A percentile compares a stretch with the other conserved stretches of the same genome.
These are phyloP conservation scores for Ophiostoma montium DNA, from an alignment of 2,329 filamentous ascomycete species.

Conservation along the genomic window DNA sequence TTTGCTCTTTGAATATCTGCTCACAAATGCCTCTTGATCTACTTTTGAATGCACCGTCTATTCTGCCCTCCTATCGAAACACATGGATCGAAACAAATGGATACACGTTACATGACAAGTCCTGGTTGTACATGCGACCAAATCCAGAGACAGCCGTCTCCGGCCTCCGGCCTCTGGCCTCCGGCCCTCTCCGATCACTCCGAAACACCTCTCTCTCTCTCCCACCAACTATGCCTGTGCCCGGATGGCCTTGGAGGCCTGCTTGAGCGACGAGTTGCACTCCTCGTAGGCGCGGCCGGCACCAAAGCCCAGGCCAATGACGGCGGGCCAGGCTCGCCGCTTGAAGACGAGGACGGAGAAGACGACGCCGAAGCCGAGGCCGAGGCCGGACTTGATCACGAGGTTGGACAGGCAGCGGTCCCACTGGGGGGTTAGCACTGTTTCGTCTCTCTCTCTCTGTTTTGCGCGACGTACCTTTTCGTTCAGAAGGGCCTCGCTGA, in stretches of 20 bases:
- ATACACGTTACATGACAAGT: not conserved
- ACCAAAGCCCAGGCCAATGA: constrained; percentile 85
- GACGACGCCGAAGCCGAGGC: constrained; percentile 92
- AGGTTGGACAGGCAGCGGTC: constrained; percentile 96
- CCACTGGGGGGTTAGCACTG: constrained; percentile 47
- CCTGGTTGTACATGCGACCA: too few species aligned
- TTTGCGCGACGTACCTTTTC: constrained; percentile 62
- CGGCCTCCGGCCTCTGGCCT: not conserved
- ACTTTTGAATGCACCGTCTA: not conserved
- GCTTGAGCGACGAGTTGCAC: constrained; percentile 71
- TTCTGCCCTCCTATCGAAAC: not conserved
- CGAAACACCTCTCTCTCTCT: not conserved
- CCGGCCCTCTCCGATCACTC: not conserved
- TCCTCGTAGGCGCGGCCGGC: constrained; percentile 96
- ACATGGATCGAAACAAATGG: not conserved
- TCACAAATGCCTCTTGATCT: not conserved
- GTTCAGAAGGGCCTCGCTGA: constrained; percentile 96
- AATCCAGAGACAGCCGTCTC: too few species aligned
- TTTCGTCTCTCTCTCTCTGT: not conserved
- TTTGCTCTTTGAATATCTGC: too few species aligned
- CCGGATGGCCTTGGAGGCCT: constrained; percentile 43
- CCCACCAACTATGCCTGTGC: constrained; percentile 28
- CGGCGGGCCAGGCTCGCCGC: constrained; percentile 95
- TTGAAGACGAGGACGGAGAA: constrained; percentile 98
- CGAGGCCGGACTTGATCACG: constrained; percentile 90